Base-by-base conservation (phyloP, 441 rosid species). In the Dalechampia spathulata region DNA sequence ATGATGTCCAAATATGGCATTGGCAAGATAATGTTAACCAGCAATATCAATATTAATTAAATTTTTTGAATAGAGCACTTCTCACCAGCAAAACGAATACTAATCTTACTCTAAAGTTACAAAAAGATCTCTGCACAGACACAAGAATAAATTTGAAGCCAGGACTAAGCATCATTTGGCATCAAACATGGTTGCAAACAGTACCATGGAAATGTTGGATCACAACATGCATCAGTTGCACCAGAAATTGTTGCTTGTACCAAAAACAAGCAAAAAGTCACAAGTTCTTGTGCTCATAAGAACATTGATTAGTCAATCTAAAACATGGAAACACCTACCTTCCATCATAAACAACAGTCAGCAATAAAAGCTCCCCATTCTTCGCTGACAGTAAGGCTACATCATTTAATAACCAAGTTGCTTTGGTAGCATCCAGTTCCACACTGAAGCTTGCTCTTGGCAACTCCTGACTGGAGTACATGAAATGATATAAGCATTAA, bases 391-490 rank as follows among this genome's bases (percentile, higher is more conserved):
- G 69, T 78, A 94, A 72, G 52, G 88, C 96, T 47, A 90, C 96
- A 50, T 94, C 92, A 59, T 84, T 83, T 36, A 69, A 67, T 62
- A 94, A 72, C 96, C 97, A 90, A 69, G 87, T 74, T 60, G 93
- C 91, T 71, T 73, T 79, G 69, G 95, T 96, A 71, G 91, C 94
- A 83, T 94, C 99, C 65, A 94, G 99, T 79, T 94, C 97, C 71
- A 84, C 86, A 62, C 61, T 72, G 66, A 94, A 90, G 68, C 75
- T 78, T 60, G 95, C 82, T 80, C 88, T 80, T 72, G 99, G 96
- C 63, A 94, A 72, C 72, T 87, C 97, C 73, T 86, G 97, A 77
- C 97, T 94, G 83, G 76, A 72, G 69, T 64, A 65, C 57, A 60
- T 52, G 55, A 32, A 43, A 19, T 25, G 37, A 30, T 27, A 27